A percentile compares a stretch with the other conserved stretches of the same genome.
Conservation (phyloP, 2,329 filamentous ascomycete genomes). For the Triangularia verruculosa region DNA sequence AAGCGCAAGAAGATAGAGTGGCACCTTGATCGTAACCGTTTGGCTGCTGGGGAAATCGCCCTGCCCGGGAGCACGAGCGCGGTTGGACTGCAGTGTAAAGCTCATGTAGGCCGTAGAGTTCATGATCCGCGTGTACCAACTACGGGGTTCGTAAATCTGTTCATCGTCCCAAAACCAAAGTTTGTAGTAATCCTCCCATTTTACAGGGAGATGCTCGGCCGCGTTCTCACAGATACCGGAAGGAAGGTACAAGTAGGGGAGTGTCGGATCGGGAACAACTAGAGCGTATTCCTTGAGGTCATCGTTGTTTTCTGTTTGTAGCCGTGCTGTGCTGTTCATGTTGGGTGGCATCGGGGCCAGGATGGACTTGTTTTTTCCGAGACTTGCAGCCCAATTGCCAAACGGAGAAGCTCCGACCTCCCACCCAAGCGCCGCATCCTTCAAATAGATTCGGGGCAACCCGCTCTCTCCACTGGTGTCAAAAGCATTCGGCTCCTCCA, state of each 20-base stretch:
- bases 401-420: too few species aligned
- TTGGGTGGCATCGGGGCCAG: too few species aligned
- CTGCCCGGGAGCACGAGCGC: too few species aligned
- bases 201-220: neutral
- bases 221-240: neutral
- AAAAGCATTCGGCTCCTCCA: neutral
- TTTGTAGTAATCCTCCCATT: neutral
- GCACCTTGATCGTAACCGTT: slow-evolving; percentile 8
- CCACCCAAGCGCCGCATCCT: neutral
- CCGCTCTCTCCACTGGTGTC: too few species aligned
- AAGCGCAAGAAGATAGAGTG: slow-evolving; percentile 13
- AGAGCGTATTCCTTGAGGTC: too few species aligned
- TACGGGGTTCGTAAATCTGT: neutral
- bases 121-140: neutral
- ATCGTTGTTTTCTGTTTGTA: too few species aligned
- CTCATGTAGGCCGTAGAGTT: neutral
- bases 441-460: neutral
- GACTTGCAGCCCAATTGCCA: too few species aligned
- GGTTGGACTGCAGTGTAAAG: neutral
- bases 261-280: neutral
- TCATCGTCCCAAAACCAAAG: neutral
- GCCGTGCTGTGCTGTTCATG: too few species aligned
- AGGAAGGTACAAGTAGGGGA: neutral
- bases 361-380: too few species aligned
- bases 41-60: too few species aligned